Conservation (phyloP, 345 rosid species). For the Eucalyptus fibrosa region DNA sequence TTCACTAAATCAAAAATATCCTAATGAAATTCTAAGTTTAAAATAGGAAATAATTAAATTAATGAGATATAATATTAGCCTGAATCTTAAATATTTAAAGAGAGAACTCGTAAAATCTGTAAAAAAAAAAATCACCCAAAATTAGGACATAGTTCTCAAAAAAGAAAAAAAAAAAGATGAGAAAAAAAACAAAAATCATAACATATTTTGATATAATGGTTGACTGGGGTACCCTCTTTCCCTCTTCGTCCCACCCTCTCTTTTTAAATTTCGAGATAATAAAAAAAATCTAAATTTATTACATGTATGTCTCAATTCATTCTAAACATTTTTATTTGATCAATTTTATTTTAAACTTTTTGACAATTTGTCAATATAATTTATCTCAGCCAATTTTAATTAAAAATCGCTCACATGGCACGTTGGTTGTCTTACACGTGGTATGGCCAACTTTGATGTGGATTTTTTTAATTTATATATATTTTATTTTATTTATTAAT, state of each 20-base stretch:
- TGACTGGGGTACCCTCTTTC: neutral
- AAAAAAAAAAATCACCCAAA: too few relatives aligned
- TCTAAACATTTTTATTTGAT: accelerated
- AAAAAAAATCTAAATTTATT: too few relatives aligned
- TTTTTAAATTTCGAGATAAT: too few relatives aligned
- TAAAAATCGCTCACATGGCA: too few relatives aligned
- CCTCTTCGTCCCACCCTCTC: neutral
- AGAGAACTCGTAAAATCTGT: neutral
- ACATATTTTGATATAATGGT: neutral
- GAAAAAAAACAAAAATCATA: neutral
- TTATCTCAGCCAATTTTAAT: too few relatives aligned
- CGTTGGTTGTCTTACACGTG: accelerated
- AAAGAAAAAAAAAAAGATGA: neutral
- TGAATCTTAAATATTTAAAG: neutral
- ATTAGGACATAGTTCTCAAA: neutral
- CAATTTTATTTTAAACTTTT: too few relatives aligned
- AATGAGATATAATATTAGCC: neutral
- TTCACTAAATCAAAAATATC: neutral
- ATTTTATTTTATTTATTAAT: too few relatives aligned
- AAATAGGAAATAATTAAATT: neutral
- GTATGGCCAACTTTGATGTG: too few relatives aligned
- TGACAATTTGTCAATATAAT: neutral
- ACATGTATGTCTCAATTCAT: too few relatives aligned
- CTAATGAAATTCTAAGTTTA: neutral
- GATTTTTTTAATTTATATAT: too few relatives aligned